Evolutionary conservation across 2,329 filamentous ascomycete genomes (phyloP).

Genomic region (Tolypocladium ophioglossoides): DNA sequence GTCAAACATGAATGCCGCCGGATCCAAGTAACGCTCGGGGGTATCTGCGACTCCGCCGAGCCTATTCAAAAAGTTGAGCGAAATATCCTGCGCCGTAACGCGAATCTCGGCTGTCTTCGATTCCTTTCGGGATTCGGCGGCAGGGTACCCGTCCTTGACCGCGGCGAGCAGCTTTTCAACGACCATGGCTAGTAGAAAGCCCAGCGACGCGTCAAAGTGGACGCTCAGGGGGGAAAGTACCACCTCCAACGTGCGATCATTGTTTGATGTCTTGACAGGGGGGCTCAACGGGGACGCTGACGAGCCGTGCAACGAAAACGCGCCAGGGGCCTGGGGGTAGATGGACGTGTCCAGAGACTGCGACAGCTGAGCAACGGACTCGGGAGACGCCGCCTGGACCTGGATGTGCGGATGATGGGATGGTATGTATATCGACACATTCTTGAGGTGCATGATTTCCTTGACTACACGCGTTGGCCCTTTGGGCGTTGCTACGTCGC

Average conservation of each 20-base stretch:
- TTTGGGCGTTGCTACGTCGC: constrained; percentile 38
- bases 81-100: constrained; percentile 36
- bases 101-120: constrained; percentile 26
- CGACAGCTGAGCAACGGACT: constrained; percentile 16
- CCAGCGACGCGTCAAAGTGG: constrained; percentile 46
- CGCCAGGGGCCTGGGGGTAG: constrained; percentile 46
- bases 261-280: neutral
- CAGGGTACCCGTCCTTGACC: constrained; percentile 18
- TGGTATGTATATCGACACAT: constrained; percentile 44
- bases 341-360: constrained; percentile 26
- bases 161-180: constrained; percentile 37
- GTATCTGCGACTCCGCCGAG: constrained; percentile 42
- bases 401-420: constrained; percentile 35
- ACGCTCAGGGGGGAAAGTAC: constrained; percentile 40
- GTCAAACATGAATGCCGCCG: constrained; percentile 27
- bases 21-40: constrained; percentile 32
- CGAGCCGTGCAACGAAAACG: constrained; percentile 39
- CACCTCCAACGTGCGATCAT: constrained; percentile 32
- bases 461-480: constrained; percentile 45
- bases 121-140: constrained; percentile 5
- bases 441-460: constrained; percentile 38
- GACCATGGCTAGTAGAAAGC: constrained; percentile 42
- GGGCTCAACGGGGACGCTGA: neutral
- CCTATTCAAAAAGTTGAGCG: constrained; percentile 44
- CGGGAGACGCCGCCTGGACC: constrained; percentile 17